Conservation (phyloP, 2,329 filamentous ascomycete species). For the Diaporthe vaccinii region DNA sequence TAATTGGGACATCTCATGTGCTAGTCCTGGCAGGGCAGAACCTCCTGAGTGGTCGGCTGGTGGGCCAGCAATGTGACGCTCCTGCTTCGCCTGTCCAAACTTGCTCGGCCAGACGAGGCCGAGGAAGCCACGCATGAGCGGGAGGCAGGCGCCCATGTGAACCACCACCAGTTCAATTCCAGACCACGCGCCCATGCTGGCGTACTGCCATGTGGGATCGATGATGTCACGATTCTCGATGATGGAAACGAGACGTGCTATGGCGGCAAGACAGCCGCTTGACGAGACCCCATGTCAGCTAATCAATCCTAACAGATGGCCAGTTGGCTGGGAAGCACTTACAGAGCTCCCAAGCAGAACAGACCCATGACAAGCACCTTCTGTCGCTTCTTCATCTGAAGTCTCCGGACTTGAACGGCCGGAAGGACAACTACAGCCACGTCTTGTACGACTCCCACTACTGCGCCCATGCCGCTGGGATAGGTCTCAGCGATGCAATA, state of each 20-base stretch:
- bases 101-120: slow-evolving; percentile 13
- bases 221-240: slow-evolving; percentile 15
- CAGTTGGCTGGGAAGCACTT: neutral
- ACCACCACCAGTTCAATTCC: slow-evolving; percentile 10
- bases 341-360: slow-evolving; percentile 6
- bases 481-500: neutral
- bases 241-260: neutral
- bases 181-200: slow-evolving; percentile 6
- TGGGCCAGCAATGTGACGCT: slow-evolving; percentile 1
- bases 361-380: neutral
- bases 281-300: neutral
- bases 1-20: neutral
- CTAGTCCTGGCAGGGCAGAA: neutral
- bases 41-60: neutral
- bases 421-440: slow-evolving; percentile 4
- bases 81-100: neutral
- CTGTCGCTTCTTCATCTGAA: neutral
- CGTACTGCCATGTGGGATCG: slow-evolving; percentile 16
- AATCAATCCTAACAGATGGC: neutral
- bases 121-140: slow-evolving; percentile 3
- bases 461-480: neutral
- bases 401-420: neutral
- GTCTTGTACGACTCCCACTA: neutral
- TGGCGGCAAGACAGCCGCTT: slow-evolving; percentile 6
- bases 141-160: neutral